Percentiles rank a stretch among this genome's conserved stretches.
phyloP scores from a whole-genome alignment of 495 filamentous ascomycete genomes.

The Talaromyces wortmannii region DNA sequence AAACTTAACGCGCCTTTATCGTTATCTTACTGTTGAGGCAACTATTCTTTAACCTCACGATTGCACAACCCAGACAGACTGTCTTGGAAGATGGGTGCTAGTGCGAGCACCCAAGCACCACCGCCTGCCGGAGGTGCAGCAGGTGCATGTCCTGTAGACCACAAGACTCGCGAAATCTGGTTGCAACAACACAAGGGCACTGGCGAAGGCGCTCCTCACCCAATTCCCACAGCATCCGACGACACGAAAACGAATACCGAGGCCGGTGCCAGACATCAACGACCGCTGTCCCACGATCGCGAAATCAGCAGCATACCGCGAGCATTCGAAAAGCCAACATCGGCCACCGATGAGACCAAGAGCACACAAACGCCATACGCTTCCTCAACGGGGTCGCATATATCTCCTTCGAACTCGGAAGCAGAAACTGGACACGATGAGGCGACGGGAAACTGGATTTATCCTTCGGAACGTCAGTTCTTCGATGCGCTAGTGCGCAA shows the following conservation, averaged over 20 bases:
- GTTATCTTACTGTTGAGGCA: too few species aligned
- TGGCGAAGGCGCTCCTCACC: slow-evolving; percentile 18
- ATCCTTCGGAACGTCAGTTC: slow-evolving; percentile 93
- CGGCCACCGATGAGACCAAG: slow-evolving; percentile 4
- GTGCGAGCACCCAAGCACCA: slow-evolving; percentile 31
- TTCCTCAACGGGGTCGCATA: slow-evolving; percentile 30
- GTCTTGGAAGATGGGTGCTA: slow-evolving; percentile 25
- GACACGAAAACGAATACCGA: slow-evolving; percentile 8
- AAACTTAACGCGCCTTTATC: too few species aligned
- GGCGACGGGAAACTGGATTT: slow-evolving; percentile 82
- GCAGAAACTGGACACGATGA: slow-evolving; percentile 60
- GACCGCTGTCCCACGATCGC: slow-evolving; percentile 49
- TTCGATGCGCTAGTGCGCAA: slow-evolving; percentile 93
- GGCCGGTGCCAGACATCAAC: slow-evolving; percentile 32
- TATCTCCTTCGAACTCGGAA: slow-evolving; percentile 61
- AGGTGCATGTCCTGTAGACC: slow-evolving; percentile 75
- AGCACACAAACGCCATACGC: slow-evolving; percentile 18
- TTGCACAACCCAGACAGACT: too few species aligned
- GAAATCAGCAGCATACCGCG: slow-evolving; percentile 81
- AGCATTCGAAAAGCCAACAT: slow-evolving; percentile 31
- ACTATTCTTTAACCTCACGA: too few species aligned
- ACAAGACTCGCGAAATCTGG: slow-evolving; percentile 79
- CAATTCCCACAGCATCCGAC: slow-evolving; percentile 17
- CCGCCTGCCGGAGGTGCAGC: slow-evolving; percentile 11
- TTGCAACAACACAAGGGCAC: slow-evolving; percentile 44